A percentile compares a stretch with the other conserved stretches of the same genome.
Evolutionary conservation across 2,329 filamentous ascomycete genomes (phyloP).

Genomic region (Diaporthe sp.): DNA sequence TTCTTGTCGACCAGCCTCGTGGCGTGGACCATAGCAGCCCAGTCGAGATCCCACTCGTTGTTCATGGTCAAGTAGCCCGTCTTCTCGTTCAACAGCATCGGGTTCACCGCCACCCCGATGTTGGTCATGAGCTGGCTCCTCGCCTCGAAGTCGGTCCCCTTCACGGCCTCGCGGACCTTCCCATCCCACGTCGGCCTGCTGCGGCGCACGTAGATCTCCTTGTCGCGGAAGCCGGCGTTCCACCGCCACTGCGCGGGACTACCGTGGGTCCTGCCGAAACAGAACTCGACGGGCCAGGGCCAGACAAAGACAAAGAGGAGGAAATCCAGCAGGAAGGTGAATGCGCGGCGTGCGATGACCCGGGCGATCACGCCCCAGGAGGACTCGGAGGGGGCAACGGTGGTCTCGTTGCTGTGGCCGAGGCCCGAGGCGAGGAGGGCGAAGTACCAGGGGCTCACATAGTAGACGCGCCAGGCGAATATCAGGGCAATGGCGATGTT

Average conservation of each 20-base stretch:
- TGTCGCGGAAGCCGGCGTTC: constrained; percentile 80
- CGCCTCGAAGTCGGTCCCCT: constrained; percentile 61
- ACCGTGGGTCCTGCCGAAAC: constrained; percentile 68
- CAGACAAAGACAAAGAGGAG: constrained; percentile 76
- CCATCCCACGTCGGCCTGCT: constrained; percentile 78
- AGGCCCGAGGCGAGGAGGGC: constrained; percentile 74
- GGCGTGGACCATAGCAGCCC: constrained; percentile 82
- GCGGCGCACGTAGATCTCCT: constrained; percentile 85
- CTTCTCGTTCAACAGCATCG: constrained; percentile 78
- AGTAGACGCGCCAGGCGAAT: constrained; percentile 77
- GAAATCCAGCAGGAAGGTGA: constrained; percentile 82
- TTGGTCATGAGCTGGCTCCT: constrained; percentile 72
- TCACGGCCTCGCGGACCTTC: constrained; percentile 67
- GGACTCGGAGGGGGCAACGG: constrained; percentile 70
- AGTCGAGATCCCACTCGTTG: constrained; percentile 89
- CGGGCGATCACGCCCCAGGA: constrained; percentile 69
- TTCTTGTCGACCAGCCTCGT: constrained; percentile 78
- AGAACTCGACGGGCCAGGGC: constrained; percentile 82
- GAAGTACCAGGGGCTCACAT: constrained; percentile 81
- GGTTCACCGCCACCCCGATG: constrained; percentile 78
- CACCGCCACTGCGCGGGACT: constrained; percentile 82
- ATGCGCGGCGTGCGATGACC: constrained; percentile 71
- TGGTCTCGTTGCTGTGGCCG: constrained; percentile 76
- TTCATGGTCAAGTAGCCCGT: constrained; percentile 92
- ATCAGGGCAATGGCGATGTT: constrained; percentile 77